These are phyloP conservation scores for Polymyxa betae DNA, from an alignment of 208 protist genomes.

Conservation along the genomic window DNA sequence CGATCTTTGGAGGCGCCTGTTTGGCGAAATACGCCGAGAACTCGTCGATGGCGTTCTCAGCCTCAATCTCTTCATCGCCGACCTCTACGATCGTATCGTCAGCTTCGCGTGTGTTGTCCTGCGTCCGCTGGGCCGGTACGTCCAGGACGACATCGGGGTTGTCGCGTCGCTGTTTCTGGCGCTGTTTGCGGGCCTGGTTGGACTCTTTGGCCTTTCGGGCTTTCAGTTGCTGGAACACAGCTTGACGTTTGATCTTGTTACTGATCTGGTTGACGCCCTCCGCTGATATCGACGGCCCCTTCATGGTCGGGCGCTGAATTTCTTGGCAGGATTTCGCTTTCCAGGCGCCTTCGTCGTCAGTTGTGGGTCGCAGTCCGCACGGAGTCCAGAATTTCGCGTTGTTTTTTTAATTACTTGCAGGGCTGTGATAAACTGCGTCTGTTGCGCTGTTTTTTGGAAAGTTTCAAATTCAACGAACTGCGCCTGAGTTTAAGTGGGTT, in stretches of 20 bases:
- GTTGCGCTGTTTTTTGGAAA: no score
- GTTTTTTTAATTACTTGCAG: no score
- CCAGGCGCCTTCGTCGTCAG: no score
- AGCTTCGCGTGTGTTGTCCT: slow-evolving; percentile 76
- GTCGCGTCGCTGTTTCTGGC: slow-evolving; percentile 61
- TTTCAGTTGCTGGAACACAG: slow-evolving; percentile 60
- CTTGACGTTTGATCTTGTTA: slow-evolving; percentile 12
- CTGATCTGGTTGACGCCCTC: neutral
- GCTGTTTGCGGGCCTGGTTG: slow-evolving; percentile 50
- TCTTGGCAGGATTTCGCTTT: no score
- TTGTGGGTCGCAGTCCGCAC: no score
- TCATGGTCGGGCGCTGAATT: no score
- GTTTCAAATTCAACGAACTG: no score
- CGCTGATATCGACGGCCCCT: neutral
- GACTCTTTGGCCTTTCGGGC: slow-evolving; percentile 59
- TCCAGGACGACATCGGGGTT: slow-evolving; percentile 55
- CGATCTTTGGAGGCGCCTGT: slow-evolving; percentile 69
- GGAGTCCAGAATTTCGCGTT: no score
- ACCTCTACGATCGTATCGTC: slow-evolving; percentile 80
- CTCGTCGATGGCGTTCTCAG: slow-evolving; percentile 78
- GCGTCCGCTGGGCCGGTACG: slow-evolving; percentile 71
- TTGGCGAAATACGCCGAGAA: slow-evolving; percentile 77
- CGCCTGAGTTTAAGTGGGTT: no score
- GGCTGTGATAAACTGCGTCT: no score
- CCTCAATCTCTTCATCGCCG: slow-evolving; percentile 76